A percentile compares a stretch with the other conserved stretches of the same genome.
These are phyloP conservation scores for Tolypocladium endophyticum DNA, from an alignment of 2,329 filamentous ascomycete genomes.

Conservation along the genomic window DNA sequence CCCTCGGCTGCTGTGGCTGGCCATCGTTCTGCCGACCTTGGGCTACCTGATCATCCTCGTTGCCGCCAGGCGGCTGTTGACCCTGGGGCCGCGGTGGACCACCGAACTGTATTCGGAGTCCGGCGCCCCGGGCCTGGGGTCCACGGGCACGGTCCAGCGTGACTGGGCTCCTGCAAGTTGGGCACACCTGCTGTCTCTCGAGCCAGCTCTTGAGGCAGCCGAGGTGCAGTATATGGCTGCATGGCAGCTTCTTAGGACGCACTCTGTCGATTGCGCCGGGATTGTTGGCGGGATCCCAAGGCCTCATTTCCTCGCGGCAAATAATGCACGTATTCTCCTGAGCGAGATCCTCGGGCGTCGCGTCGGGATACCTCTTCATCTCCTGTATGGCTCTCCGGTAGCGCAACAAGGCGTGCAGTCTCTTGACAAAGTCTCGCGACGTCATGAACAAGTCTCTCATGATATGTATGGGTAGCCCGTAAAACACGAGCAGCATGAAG, in stretches of 20 bases:
- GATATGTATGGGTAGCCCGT: slow-evolving; percentile 92
- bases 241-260: slow-evolving; percentile 90
- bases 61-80: slow-evolving; percentile 2
- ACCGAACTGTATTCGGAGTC: slow-evolving; percentile 20
- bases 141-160: slow-evolving; percentile 17
- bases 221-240: slow-evolving; percentile 89
- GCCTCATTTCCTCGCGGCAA: slow-evolving; percentile 89
- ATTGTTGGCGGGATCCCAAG: slow-evolving; percentile 52
- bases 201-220: slow-evolving; percentile 95
- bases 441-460: slow-evolving; percentile 94
- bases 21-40: slow-evolving; percentile 6
- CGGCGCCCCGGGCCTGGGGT: slow-evolving; percentile 15
- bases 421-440: slow-evolving; percentile 79
- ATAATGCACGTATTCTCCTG: slow-evolving; percentile 95
- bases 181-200: slow-evolving; percentile 93
- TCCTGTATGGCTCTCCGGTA: slow-evolving; percentile 88
- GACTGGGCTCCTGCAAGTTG: slow-evolving; percentile 82
- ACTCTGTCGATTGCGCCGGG: slow-evolving; percentile 70
- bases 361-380: slow-evolving; percentile 92
- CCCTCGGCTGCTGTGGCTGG: slow-evolving; percentile 9
- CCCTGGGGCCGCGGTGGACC: slow-evolving; percentile 8
- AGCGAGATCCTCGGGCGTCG: slow-evolving; percentile 72
- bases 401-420: slow-evolving; percentile 76
- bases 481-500: slow-evolving; percentile 83
- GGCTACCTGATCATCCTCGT: slow-evolving; percentile 5